phyloP scores from a whole-genome alignment of 306 rosid genomes.

The Castanea crenata region DNA sequence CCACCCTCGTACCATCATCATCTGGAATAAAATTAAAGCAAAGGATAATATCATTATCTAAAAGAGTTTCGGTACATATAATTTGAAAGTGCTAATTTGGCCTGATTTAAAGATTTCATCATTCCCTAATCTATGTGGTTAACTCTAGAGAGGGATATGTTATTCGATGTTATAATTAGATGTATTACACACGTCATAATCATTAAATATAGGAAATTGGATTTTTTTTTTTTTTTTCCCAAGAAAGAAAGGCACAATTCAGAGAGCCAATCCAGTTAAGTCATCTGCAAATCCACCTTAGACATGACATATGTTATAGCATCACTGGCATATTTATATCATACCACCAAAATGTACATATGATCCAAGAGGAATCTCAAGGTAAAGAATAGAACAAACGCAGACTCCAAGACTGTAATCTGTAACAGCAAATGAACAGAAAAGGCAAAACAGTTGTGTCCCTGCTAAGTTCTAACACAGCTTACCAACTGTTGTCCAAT shows the following conservation, averaged over 20 bases:
- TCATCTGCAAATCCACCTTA: not conserved
- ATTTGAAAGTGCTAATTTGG: not conserved
- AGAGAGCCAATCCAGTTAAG: not conserved
- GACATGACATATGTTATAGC: too few relatives aligned
- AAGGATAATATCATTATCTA: not conserved
- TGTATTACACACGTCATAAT: not conserved
- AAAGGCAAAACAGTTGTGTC: too few relatives aligned
- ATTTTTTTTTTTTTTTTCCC: not conserved
- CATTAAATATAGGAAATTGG: not conserved
- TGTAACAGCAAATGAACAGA: too few relatives aligned
- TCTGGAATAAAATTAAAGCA: constrained; percentile 29
- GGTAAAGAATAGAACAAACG: too few relatives aligned
- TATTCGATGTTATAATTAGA: not conserved
- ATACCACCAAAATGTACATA: too few relatives aligned
- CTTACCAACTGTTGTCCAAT: too few relatives aligned
- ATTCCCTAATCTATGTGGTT: too few relatives aligned
- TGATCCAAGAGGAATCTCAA: too few relatives aligned
- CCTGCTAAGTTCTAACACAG: too few relatives aligned
- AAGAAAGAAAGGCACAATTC: not conserved
- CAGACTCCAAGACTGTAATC: too few relatives aligned
- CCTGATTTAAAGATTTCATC: too few relatives aligned
- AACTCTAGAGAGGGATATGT: not conserved
- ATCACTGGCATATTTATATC: too few relatives aligned
- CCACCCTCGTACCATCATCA: constrained; percentile 25
- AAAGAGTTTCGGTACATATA: not conserved